A percentile compares a stretch with the other conserved stretches of the same genome.
Conservation (phyloP, 371 early-diverging fungal species). For the Rhizopus arrhizus region DNA sequence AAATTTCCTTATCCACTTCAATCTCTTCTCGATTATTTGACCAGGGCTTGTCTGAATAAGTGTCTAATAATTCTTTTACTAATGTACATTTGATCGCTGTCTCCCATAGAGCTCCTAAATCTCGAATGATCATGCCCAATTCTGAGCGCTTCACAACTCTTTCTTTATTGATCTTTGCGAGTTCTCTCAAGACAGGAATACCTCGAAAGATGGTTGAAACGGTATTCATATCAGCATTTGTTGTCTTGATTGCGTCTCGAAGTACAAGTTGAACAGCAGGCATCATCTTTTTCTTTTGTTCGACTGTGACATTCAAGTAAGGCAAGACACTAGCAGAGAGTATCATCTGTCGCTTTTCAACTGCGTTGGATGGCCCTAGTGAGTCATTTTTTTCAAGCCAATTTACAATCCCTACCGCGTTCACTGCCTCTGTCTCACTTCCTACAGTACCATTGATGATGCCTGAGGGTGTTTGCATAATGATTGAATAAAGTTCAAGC, state of each 20-base stretch:
- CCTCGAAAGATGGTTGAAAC: slow-evolving; percentile 51
- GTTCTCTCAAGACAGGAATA: slow-evolving; percentile 25
- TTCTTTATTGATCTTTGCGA: slow-evolving; percentile 29
- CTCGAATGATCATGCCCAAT: slow-evolving; percentile 60
- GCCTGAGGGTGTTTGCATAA: slow-evolving; percentile 56
- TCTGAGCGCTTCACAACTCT: slow-evolving; percentile 29
- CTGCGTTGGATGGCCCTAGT: slow-evolving; percentile 10
- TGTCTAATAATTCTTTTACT: slow-evolving; percentile 52
- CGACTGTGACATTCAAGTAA: slow-evolving; percentile 33
- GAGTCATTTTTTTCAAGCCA: slow-evolving; percentile 37
- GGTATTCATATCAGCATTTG: slow-evolving; percentile 48
- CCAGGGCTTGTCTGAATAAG: slow-evolving; percentile 21
- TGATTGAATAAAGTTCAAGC: slow-evolving; percentile 56
- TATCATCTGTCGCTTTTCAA: slow-evolving; percentile 21
- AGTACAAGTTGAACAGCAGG: slow-evolving; percentile 43
- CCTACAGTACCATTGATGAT: slow-evolving; percentile 37
- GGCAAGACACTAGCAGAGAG: slow-evolving; percentile 51
- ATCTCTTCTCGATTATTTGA: slow-evolving; percentile 16
- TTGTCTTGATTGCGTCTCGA: slow-evolving; percentile 46
- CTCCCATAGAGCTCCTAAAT: slow-evolving; percentile 64
- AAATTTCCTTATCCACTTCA: slow-evolving; percentile 15
- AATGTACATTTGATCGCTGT: slow-evolving; percentile 63
- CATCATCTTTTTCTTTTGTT: slow-evolving; percentile 36
- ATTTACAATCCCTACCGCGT: slow-evolving; percentile 48
- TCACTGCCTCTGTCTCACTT: slow-evolving; percentile 38